A percentile compares a stretch with the other conserved stretches of the same genome.
These are phyloP conservation scores for Eudorina sp. DNA, from an alignment of 139 green algal genomes.

Conservation along the genomic window DNA sequence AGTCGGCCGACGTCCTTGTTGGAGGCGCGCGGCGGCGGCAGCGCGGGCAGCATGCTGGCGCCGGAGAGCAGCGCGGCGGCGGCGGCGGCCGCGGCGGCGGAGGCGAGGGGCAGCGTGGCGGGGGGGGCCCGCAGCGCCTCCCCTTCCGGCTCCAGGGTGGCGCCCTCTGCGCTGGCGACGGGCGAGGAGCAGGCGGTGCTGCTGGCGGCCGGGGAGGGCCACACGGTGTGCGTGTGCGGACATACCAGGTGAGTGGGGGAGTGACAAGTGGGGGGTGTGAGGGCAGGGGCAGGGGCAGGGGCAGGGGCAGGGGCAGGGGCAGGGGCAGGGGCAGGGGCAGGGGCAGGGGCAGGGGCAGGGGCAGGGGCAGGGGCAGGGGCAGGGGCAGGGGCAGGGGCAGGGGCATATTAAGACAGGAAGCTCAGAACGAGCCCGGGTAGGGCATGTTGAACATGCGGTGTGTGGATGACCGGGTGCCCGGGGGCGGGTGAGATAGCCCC, in stretches of 20 bases:
- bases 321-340: too few species aligned
- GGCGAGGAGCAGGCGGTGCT: constrained; percentile 23
- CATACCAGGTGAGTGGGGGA: constrained; percentile 22
- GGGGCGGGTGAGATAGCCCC: too few species aligned
- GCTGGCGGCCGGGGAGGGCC: constrained; percentile 38
- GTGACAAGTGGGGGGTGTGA: background rate
- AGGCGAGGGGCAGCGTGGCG: background rate
- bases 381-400: too few species aligned
- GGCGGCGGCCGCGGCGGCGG: background rate
- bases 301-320: too few species aligned
- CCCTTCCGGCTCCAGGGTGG: background rate
- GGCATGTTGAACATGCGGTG: too few species aligned
- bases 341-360: too few species aligned
- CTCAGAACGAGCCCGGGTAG: too few species aligned
- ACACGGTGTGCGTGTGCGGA: constrained; percentile 35
- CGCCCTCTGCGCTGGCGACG: background rate
- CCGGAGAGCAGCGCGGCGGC: background rate
- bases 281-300: too few species aligned
- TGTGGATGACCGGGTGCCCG: too few species aligned
- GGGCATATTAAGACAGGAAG: too few species aligned
- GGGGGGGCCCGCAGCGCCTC: background rate
- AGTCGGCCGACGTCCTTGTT: background rate
- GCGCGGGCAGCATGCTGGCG: background rate
- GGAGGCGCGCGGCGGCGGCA: background rate
- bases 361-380: too few species aligned